Percentiles rank a stretch among this genome's conserved stretches.
Conservation (phyloP, 495 filamentous ascomycete species). For the Penicillium odoratum region DNA sequence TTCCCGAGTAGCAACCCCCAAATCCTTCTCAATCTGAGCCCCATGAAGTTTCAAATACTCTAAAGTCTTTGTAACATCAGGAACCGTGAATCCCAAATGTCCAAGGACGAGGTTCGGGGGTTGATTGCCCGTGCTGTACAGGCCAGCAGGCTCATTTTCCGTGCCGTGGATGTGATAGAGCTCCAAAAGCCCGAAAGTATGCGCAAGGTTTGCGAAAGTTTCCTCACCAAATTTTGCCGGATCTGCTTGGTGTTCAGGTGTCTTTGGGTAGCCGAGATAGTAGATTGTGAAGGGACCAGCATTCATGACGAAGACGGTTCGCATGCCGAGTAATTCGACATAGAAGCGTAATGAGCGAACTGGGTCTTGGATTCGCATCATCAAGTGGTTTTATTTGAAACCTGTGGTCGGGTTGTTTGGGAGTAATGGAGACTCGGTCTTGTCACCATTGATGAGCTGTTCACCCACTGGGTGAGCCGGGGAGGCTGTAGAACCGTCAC, state of each 20-base stretch:
- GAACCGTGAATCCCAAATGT: conserved; percentile 4
- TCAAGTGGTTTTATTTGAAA: conserved; percentile 4
- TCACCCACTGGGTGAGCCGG: not conserved
- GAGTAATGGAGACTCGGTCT: not conserved
- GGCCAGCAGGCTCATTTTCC: conserved; percentile 3
- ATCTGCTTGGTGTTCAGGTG: not conserved
- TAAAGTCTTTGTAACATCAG: not conserved
- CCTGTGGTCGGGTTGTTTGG: not conserved
- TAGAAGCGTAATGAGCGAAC: not conserved
- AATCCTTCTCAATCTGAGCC: not conserved
- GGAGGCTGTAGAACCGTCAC: not conserved
- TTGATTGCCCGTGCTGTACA: conserved; percentile 4
- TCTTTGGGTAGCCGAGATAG: conserved; percentile 4
- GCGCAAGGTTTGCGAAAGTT: not conserved
- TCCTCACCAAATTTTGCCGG: conserved; percentile 1
- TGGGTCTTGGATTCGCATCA: conserved; percentile 7
- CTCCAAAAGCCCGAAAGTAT: conserved; percentile 4
- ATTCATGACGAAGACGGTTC: conserved; percentile 5
- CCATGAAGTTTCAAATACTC: not conserved
- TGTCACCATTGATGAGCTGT: not conserved
- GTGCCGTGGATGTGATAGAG: conserved; percentile 7
- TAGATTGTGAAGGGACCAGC: conserved; percentile 6
- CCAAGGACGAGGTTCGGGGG: conserved; percentile 2
- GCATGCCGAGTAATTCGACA: conserved; percentile 4
- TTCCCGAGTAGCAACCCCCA: not conserved